These are phyloP conservation scores for Corchorus olitorius DNA, from an alignment of 345 rosid species.

Conservation along the genomic window DNA sequence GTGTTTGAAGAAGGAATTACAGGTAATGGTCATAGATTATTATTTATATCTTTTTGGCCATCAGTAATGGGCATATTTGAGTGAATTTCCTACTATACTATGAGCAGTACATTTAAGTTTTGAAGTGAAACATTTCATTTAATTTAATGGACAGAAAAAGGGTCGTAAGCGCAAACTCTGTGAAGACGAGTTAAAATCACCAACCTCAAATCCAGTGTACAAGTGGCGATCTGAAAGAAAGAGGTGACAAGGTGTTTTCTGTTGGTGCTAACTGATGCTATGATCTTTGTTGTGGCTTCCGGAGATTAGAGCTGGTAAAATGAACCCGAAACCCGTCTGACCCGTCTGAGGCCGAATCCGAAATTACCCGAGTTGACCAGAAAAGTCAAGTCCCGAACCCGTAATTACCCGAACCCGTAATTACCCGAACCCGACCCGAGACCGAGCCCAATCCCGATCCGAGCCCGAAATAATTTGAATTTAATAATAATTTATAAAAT, in stretches of 20 bases:
- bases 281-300: background rate
- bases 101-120: background rate
- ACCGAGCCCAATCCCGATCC: too few species aligned
- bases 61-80: background rate
- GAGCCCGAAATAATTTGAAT: too few species aligned
- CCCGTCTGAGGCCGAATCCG: too few species aligned
- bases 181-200: slow-evolving; percentile 69
- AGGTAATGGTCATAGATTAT: slow-evolving; percentile 37
- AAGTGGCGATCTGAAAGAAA: slow-evolving; percentile 81
- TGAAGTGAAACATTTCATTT: slow-evolving; percentile 10
- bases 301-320: too few species aligned
- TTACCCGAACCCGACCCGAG: too few species aligned
- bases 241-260: slow-evolving; percentile 42
- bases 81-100: background rate
- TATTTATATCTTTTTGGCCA: too few species aligned
- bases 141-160: slow-evolving; percentile 53
- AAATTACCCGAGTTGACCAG: too few species aligned
- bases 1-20: slow-evolving; percentile 79
- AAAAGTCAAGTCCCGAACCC: too few species aligned
- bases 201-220: slow-evolving; percentile 68
- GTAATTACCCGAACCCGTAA: too few species aligned
- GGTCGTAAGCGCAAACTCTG: slow-evolving; percentile 74
- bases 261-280: background rate
- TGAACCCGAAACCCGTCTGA: too few species aligned
- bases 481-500: too few species aligned